These are phyloP conservation scores for Herpetomonas samuelpessoai DNA, from an alignment of 208 protist genomes.

Conservation along the genomic window DNA sequence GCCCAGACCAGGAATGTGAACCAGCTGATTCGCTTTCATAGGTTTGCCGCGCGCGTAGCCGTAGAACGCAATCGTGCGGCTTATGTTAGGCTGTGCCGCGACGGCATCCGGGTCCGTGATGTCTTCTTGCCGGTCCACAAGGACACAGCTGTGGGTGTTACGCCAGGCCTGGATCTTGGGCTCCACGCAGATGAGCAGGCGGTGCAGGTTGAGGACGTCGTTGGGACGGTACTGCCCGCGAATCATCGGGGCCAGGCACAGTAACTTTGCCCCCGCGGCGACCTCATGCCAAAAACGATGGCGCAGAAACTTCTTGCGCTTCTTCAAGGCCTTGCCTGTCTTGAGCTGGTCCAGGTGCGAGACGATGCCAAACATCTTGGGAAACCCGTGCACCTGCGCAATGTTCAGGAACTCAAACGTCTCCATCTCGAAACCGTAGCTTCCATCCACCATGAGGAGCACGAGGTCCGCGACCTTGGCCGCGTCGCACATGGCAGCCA, in stretches of 20 bases:
- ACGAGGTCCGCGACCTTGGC: constrained; percentile 98
- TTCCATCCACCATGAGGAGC: constrained; percentile 97
- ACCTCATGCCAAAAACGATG: constrained; percentile 95
- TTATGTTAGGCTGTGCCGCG: constrained; percentile 51
- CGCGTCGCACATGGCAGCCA: constrained; percentile 98
- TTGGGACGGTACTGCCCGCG: constrained; percentile 98
- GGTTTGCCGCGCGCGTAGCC: constrained; percentile 98
- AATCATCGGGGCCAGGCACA: constrained; percentile 96
- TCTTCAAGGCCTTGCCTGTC: constrained; percentile 94
- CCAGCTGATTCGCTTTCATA: constrained; percentile 86
- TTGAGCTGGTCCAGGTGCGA: constrained; percentile 98
- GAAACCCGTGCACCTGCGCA: constrained; percentile 98
- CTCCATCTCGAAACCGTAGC: constrained; percentile 99
- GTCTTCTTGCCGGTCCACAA: constrained; percentile 98
- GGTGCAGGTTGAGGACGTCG: constrained; percentile 96
- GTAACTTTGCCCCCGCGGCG: constrained; percentile 94
- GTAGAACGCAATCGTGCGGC: constrained; percentile 95
- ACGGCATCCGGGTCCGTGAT: constrained; percentile 94
- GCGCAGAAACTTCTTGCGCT: constrained; percentile 98
- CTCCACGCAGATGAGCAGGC: constrained; percentile 97
- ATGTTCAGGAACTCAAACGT: constrained; percentile 99
- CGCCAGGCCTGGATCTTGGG: constrained; percentile 97
- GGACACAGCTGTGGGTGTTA: constrained; percentile 96
- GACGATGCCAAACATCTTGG: constrained; percentile 98
- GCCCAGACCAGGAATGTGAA: constrained; percentile 98